phyloP scores from a whole-genome alignment of 331 rosid genomes.

The Telfairia occidentalis region DNA sequence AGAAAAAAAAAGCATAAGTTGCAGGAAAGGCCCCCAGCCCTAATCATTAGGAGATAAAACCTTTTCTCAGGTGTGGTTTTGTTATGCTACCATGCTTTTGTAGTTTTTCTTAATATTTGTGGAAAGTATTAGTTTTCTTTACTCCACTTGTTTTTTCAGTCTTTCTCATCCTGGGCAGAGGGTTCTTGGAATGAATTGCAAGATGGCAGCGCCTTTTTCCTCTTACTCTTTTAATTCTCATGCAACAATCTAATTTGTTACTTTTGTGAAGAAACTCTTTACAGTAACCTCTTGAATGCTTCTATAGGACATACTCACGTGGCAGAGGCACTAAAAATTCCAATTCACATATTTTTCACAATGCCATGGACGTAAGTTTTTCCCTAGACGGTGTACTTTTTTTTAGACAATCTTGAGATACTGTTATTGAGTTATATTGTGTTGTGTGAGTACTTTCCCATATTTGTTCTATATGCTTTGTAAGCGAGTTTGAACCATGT shows the following conservation, averaged over 20 bases:
- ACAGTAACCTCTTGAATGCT: slow-evolving; percentile 7
- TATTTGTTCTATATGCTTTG: slow-evolving; percentile 8
- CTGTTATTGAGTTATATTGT: slow-evolving; percentile 18
- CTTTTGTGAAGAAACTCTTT: not conserved
- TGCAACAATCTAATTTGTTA: not conserved
- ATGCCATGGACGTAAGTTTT: slow-evolving; percentile 99
- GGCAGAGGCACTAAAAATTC: slow-evolving; percentile 90
- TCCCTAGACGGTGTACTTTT: slow-evolving; percentile 28
- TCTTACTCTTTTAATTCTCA: not conserved
- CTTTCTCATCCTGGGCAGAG: not conserved
- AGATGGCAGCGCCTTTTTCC: not conserved
- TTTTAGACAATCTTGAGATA: not conserved
- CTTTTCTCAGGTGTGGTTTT: not conserved
- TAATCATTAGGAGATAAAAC: not conserved
- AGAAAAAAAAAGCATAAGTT: not conserved
- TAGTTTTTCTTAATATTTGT: not conserved
- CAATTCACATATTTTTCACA: slow-evolving; percentile 87
- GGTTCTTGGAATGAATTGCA: not conserved
- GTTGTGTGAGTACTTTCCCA: slow-evolving; percentile 11
- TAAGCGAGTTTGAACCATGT: not conserved
- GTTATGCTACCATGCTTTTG: not conserved
- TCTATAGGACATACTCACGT: slow-evolving; percentile 84
- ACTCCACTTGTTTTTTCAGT: not conserved
- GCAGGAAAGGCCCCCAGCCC: not conserved
- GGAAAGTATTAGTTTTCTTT: not conserved